Base-by-base conservation (phyloP, 2,329 filamentous ascomycete genomes). In the Aureobasidium sp. region DNA sequence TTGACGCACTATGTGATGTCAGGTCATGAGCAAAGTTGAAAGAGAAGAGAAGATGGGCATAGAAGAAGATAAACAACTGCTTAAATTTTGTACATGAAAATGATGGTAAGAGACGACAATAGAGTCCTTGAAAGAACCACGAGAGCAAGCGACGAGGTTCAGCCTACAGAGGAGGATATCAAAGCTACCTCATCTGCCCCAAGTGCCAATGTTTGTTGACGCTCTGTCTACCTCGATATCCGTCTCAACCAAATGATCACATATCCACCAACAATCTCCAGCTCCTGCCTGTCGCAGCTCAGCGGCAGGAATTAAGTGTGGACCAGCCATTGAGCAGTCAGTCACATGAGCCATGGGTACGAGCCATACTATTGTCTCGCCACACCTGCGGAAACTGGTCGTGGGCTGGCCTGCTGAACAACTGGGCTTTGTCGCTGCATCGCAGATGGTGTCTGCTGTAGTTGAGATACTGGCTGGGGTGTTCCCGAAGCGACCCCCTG, bases 351-450 rank as follows among this genome's bases (percentile, higher is more conserved):
- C 29, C 4, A 15, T 29, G 12, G 11, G 22, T 37, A 48, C 63
- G 66, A 53, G 63, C 74, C 29, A 62, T 22, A 53, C 39, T 53
- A 51, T 25, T 39, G 51, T 62, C 68, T 66, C 53, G 70, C 70
- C 66, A 72, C 67, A 41, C 65, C 67, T 20, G 71, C 67, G 62
- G 71, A 70, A 62, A 72, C 65, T 22, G 67, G 69, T 47, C 70
- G 66, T 22, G 71, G 70, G 61, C 70, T 72, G 22, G 68, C 68
- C 58, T 73, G 70, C 51, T 66, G 57, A 29, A 65, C 60, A 37
- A 64, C 61, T 31, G 69, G 65, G n/a, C 67, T 66, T 11, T 70
- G 70, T 57, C 69, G 70, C 65, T 69, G 70, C 70, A 72, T 70
- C 1, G 68, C 69, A 62, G 66, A 20, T 5, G 57, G 47, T 17